Conservation (phyloP, 176 grass and related monocot species). For the Paspalum vaginatum region DNA sequence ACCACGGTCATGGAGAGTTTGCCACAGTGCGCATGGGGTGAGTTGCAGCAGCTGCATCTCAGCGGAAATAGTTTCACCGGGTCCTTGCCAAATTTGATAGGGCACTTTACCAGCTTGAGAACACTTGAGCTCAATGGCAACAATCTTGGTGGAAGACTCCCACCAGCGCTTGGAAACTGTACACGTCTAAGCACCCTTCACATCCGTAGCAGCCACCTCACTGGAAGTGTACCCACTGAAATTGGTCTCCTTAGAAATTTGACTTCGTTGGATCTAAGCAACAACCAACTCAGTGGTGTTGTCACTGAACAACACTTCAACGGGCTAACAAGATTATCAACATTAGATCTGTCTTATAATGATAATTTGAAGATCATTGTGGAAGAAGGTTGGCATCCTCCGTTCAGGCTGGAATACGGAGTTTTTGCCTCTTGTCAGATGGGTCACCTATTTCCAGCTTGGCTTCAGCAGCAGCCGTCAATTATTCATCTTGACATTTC, state of each 20-base stretch:
- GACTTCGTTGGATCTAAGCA: background rate
- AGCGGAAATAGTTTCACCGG: background rate
- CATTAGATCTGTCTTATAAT: background rate
- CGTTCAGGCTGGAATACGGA: background rate
- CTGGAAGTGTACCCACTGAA: background rate
- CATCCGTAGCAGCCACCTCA: background rate
- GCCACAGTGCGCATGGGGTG: background rate
- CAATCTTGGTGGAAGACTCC: background rate
- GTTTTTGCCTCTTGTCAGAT: background rate
- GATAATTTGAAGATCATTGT: background rate
- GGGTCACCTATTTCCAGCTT: background rate
- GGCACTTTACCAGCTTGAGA: background rate
- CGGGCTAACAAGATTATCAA: background rate
- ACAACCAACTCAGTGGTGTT: background rate
- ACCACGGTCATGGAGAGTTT: background rate
- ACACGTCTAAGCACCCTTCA: background rate
- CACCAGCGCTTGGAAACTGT: background rate
- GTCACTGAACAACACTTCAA: background rate
- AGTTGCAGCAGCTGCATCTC: conserved; percentile 15
- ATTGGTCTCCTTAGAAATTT: background rate
- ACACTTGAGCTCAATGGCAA: background rate
- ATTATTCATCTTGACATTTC: background rate
- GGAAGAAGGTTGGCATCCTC: background rate
- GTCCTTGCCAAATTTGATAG: background rate
- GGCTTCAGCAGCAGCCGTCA: background rate